A percentile compares a stretch with the other conserved stretches of the same genome.
phyloP scores from a whole-genome alignment of 257 asterid species.

The Rubia yunnanensis region DNA sequence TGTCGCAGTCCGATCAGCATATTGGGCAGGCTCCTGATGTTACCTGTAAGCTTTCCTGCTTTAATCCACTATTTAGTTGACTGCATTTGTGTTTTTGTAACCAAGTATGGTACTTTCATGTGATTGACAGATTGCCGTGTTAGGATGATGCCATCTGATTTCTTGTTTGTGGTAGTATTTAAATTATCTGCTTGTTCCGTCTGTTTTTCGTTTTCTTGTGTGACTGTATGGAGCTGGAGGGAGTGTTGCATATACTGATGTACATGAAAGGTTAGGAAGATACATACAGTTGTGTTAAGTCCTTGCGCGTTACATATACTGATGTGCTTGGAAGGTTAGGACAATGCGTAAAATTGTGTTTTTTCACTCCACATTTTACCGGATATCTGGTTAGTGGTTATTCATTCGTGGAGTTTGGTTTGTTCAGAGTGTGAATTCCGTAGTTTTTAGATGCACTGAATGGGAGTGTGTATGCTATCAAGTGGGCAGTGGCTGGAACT shows the following conservation, averaged over 20 bases:
- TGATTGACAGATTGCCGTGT: neutral
- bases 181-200: neutral
- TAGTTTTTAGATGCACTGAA: neutral
- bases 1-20: constrained; percentile 47
- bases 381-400: no score
- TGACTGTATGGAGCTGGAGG: neutral
- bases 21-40: constrained; percentile 35
- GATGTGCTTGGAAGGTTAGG: neutral
- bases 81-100: neutral
- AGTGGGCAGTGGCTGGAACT: neutral
- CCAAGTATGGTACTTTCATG: neutral
- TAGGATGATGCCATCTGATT: neutral
- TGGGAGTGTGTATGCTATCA: neutral
- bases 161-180: neutral
- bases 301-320: no score
- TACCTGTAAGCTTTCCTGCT: constrained; percentile 46
- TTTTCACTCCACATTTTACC: no score
- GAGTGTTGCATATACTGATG: no score
- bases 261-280: neutral
- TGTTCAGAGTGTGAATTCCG: neutral
- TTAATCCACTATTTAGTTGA: neutral
- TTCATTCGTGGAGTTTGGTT: neutral
- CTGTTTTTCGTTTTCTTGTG: neutral
- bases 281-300: neutral
- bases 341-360: neutral